These are phyloP conservation scores for Clarireedia monteithiana DNA, from an alignment of 2,329 filamentous ascomycete species.

Conservation along the genomic window DNA sequence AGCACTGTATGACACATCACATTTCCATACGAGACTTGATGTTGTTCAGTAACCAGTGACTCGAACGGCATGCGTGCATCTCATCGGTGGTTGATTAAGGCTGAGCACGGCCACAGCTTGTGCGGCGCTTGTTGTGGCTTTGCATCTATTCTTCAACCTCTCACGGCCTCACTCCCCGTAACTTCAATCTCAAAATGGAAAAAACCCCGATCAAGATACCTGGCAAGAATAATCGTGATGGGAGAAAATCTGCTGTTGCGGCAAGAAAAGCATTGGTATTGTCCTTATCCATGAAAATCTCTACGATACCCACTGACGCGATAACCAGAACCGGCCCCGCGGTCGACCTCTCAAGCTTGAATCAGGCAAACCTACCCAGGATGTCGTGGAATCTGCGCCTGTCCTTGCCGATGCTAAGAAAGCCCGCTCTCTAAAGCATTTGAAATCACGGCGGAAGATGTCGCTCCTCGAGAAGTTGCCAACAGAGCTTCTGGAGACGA, in stretches of 20 bases:
- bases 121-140: background rate
- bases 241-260: slow-evolving; percentile 17
- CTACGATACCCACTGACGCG: background rate
- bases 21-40: background rate
- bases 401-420: slow-evolving; percentile 7
- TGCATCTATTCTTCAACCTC: background rate
- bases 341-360: slow-evolving; percentile 17
- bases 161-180: background rate
- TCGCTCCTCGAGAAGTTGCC: slow-evolving; percentile 26
- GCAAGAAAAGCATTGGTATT: slow-evolving; percentile 21
- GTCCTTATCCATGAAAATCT: background rate
- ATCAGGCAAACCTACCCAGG: background rate
- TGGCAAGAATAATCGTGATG: slow-evolving; percentile 23
- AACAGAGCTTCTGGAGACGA: slow-evolving; percentile 24
- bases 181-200: slow-evolving; percentile 15
- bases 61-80: background rate
- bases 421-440: slow-evolving; percentile 17
- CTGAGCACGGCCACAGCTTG: too few species aligned
- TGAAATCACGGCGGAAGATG: slow-evolving; percentile 25
- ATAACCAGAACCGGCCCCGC: slow-evolving; percentile 11
- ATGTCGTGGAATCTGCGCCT: background rate
- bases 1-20: too few species aligned
- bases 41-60: background rate
- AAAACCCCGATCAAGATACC: slow-evolving; percentile 27
- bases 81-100: too few species aligned